Evolutionary conservation across 2,329 filamentous ascomycete genomes (phyloP).

Genomic region (Diplodia corticola): DNA sequence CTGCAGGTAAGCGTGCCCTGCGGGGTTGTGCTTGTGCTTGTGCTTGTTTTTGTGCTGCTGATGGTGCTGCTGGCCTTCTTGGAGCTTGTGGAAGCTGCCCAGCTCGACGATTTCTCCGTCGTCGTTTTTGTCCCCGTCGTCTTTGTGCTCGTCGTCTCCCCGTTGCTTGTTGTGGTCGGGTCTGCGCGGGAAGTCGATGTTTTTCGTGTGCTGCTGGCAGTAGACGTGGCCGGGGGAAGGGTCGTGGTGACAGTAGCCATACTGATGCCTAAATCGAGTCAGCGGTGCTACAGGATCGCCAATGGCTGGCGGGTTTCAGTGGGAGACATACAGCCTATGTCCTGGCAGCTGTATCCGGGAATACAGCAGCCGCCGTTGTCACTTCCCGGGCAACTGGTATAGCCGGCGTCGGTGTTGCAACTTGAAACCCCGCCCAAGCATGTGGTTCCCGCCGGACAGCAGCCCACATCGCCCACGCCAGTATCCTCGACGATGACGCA

Average conservation of each 20-base stretch:
- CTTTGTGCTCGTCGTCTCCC: constrained; percentile 22
- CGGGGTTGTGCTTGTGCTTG: constrained; percentile 34
- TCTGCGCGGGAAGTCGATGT: constrained; percentile 27
- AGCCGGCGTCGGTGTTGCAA: constrained; percentile 60
- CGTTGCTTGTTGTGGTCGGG: constrained; percentile 18
- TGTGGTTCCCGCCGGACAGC: constrained; percentile 65
- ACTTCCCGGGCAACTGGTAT: constrained; percentile 64
- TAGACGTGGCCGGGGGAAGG: constrained; percentile 26
- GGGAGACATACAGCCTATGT: constrained; percentile 61
- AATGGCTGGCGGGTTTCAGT: too few species aligned
- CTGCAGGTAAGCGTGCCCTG: constrained; percentile 38
- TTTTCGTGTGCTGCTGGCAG: constrained; percentile 5
- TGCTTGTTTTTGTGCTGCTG: constrained; percentile 25
- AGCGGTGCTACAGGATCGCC: neutral
- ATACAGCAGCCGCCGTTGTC: constrained; percentile 77
- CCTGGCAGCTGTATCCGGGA: constrained; percentile 67
- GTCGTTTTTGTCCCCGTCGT: constrained; percentile 12
- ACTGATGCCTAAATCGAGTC: constrained; percentile 24
- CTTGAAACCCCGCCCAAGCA: constrained; percentile 64
- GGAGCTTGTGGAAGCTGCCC: neutral
- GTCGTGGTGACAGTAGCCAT: constrained; percentile 30
- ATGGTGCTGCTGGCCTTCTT: constrained; percentile 22
- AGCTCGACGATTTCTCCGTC: neutral
- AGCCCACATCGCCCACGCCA: constrained; percentile 68
- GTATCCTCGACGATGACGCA: constrained; percentile 67